Percentiles rank a stretch among this genome's conserved stretches.
phyloP scores from a whole-genome alignment of 1,284 basidiomycete species.

The Fistulina hepatica region DNA sequence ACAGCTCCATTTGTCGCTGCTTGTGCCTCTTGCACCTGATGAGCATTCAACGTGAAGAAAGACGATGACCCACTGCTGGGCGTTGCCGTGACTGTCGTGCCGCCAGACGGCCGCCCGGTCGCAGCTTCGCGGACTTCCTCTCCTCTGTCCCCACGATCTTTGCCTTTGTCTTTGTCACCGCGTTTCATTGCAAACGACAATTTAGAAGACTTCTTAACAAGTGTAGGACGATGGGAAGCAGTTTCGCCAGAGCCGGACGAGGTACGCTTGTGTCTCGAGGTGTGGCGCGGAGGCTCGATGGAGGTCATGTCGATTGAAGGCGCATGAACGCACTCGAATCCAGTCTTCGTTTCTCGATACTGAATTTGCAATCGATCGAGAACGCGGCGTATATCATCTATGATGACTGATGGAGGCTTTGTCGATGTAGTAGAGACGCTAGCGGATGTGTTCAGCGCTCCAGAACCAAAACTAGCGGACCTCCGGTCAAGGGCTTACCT shows the following conservation, averaged over 20 bases:
- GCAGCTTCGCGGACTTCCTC: conserved; percentile 25
- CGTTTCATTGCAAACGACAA: conserved; percentile 50
- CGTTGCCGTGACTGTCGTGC: conserved; percentile 43
- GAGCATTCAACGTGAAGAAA: conserved; percentile 46
- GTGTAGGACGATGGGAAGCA: conserved; percentile 38
- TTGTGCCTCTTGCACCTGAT: conserved; percentile 15
- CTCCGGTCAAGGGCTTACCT: conserved; percentile 50
- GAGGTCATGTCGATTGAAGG: conserved; percentile 86
- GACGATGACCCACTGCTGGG: conserved; percentile 68
- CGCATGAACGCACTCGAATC: conserved; percentile 93
- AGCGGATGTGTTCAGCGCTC: conserved; percentile 7
- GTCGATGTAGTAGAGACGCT: conserved; percentile 94
- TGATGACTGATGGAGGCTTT: conserved; percentile 73
- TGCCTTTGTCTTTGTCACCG: conserved; percentile 28
- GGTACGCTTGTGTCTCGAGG: conserved; percentile 14
- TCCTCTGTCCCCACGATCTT: conserved; percentile 23
- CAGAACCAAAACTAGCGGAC: not conserved
- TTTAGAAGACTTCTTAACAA: conserved; percentile 67
- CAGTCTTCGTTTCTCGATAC: conserved; percentile 81
- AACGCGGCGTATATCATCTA: conserved; percentile 77
- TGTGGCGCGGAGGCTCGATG: conserved; percentile 35
- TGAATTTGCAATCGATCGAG: conserved; percentile 92
- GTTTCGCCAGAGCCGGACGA: conserved; percentile 3
- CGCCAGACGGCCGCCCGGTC: conserved; percentile 39
- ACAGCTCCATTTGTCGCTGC: conserved; percentile 7